phyloP scores from a whole-genome alignment of 108 stramenopile species.

The Cyclotella sp. region DNA sequence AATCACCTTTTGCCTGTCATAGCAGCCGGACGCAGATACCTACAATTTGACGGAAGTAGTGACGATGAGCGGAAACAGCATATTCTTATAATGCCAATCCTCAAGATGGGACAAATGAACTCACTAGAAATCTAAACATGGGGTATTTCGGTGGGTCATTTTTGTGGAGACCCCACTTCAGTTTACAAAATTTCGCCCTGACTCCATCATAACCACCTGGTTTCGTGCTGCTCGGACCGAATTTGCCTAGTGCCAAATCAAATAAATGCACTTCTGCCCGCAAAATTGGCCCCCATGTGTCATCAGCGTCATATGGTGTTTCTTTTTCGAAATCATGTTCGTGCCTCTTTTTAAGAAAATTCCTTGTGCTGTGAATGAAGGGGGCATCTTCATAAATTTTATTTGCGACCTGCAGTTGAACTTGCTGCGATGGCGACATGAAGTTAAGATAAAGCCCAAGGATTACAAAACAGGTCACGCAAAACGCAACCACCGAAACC shows the following conservation, averaged over 20 bases:
- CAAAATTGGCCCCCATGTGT: slow-evolving; percentile 5
- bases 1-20: slow-evolving; percentile 25
- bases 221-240: not conserved
- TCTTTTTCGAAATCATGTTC: no score
- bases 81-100: not conserved
- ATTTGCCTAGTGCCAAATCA: not conserved
- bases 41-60: not conserved
- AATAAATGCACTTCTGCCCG: slow-evolving; percentile 1
- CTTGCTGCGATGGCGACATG: not conserved
- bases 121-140: slow-evolving; percentile 39
- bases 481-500: not conserved
- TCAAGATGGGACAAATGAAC: not conserved
- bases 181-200: slow-evolving; percentile 62
- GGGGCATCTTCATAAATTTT: no score
- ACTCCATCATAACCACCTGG: slow-evolving; percentile 40
- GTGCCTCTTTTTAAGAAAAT: no score
- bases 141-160: slow-evolving; percentile 53
- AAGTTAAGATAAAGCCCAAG: not conserved
- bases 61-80: not conserved
- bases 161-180: slow-evolving; percentile 74
- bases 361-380: no score
- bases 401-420: no score
- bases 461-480: not conserved
- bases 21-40: slow-evolving; percentile 33
- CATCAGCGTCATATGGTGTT: not conserved